These are phyloP conservation scores for Sonneratia alba DNA, from an alignment of 345 rosid genomes.

Conservation along the genomic window DNA sequence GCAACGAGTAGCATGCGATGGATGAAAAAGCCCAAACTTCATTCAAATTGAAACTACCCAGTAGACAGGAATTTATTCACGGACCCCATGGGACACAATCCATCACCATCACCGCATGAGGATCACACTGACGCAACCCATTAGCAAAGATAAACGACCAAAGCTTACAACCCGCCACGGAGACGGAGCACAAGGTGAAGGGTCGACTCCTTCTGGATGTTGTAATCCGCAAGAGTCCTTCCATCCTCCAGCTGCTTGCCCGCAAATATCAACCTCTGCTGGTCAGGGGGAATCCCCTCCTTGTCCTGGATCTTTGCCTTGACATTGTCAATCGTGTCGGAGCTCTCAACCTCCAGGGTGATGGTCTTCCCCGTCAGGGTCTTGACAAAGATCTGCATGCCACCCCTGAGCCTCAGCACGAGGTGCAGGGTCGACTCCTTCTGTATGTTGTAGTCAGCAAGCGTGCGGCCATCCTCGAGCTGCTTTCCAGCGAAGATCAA, in stretches of 20 bases:
- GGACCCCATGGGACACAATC: background rate
- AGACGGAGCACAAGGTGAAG: slow-evolving; percentile 7
- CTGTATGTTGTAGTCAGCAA: slow-evolving; percentile 1
- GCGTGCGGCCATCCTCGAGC: background rate
- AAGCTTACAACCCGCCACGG: slow-evolving; percentile 7
- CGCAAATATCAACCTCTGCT: slow-evolving; percentile 7
- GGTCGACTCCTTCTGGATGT: slow-evolving; percentile 9
- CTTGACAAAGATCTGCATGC: background rate
- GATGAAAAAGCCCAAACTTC: background rate
- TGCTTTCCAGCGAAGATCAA: background rate
- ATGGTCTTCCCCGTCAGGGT: background rate
- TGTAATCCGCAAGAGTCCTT: background rate
- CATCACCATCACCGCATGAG: background rate
- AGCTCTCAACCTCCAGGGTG: background rate
- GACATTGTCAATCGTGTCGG: background rate
- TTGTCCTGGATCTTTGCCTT: slow-evolving; percentile 1
- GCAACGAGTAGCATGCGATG: background rate
- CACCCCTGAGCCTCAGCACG: background rate
- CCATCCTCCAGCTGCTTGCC: slow-evolving; percentile 8
- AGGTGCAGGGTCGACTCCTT: background rate
- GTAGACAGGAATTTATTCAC: background rate
- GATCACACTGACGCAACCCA: background rate
- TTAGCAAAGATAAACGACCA: background rate
- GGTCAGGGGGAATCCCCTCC: background rate
- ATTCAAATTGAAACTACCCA: background rate